Conservation (phyloP, 495 filamentous ascomycete genomes). For the Evansstolkia leycettana region DNA sequence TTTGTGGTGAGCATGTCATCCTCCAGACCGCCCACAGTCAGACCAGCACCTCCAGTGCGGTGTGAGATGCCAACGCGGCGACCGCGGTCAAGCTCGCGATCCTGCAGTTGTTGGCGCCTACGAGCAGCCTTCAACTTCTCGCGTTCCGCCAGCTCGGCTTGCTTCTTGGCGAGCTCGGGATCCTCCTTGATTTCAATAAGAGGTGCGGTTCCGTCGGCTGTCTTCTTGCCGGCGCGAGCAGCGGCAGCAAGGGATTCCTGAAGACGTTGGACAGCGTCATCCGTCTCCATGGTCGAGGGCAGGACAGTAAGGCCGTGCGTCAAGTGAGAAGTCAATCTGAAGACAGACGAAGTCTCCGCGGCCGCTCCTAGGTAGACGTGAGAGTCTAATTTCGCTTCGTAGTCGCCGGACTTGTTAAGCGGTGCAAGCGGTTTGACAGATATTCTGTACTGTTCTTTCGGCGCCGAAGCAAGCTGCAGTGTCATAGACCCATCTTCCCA, state of each 20-base stretch:
- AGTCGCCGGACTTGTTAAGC: slow-evolving; percentile 43
- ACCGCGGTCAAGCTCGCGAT: slow-evolving; percentile 48
- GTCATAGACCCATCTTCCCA: slow-evolving; percentile 84
- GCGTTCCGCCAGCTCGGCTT: slow-evolving; percentile 63
- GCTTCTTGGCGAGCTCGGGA: slow-evolving; percentile 64
- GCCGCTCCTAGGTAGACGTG: slow-evolving; percentile 76
- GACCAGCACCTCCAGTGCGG: slow-evolving; percentile 38
- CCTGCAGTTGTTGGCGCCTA: slow-evolving; percentile 52
- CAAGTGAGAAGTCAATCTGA: slow-evolving; percentile 69
- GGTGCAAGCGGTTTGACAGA: slow-evolving; percentile 65
- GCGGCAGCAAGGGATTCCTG: slow-evolving; percentile 57
- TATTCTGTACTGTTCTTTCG: slow-evolving; percentile 69
- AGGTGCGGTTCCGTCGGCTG: slow-evolving; percentile 44
- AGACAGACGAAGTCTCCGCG: slow-evolving; percentile 51
- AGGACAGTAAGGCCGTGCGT: slow-evolving; percentile 62
- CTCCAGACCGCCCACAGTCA: slow-evolving; percentile 66
- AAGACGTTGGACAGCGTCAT: slow-evolving; percentile 66
- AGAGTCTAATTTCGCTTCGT: slow-evolving; percentile 59
- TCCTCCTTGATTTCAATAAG: slow-evolving; percentile 55
- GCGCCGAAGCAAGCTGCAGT: slow-evolving; percentile 58
- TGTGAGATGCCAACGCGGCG: slow-evolving; percentile 37
- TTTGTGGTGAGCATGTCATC: slow-evolving; percentile 40
- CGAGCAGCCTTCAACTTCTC: slow-evolving; percentile 56
- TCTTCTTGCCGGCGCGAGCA: slow-evolving; percentile 40
- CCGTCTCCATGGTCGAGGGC: slow-evolving; percentile 55